Evolutionary conservation across 1,284 basidiomycete genomes (phyloP).

Genomic region (Phlebopus sp.): DNA sequence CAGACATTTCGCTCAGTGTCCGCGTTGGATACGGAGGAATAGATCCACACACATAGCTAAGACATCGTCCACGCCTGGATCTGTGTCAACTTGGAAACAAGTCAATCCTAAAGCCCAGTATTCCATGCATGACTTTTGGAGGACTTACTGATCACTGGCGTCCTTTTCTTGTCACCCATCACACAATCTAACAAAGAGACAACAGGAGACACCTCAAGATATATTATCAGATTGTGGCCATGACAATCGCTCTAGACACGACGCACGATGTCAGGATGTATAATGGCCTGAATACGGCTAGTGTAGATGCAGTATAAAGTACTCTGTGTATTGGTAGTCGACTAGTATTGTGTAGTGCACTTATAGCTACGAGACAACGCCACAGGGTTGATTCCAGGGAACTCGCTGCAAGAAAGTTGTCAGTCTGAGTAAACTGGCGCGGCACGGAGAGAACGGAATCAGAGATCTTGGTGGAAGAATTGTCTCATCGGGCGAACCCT

Average conservation of each 20-base stretch:
- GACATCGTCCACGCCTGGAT: conserved; percentile 91
- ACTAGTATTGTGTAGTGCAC: too few relatives aligned
- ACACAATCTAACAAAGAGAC: background rate
- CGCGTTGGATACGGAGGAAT: conserved; percentile 4
- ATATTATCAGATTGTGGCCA: background rate
- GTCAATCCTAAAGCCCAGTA: conserved; percentile 8
- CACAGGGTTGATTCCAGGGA: background rate
- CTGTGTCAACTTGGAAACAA: conserved; percentile 61
- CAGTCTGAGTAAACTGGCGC: background rate
- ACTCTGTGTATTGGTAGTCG: too few relatives aligned
- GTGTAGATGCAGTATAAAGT: too few relatives aligned
- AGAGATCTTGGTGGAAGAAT: conserved; percentile 82
- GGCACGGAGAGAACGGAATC: conserved; percentile 34
- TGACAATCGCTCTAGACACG: too few relatives aligned
- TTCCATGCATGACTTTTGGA: background rate
- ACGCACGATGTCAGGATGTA: too few relatives aligned
- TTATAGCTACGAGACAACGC: too few relatives aligned
- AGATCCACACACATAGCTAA: conserved; percentile 57
- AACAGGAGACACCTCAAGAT: background rate
- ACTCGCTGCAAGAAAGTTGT: background rate
- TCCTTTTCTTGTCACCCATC: conserved; percentile 19
- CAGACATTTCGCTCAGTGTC: conserved; percentile 15
- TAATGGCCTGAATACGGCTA: too few relatives aligned
- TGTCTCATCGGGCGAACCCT: conserved; percentile 72
- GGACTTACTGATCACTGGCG: conserved; percentile 58